Base-by-base conservation (phyloP, 805 yeast genomes). In the Vanderwaltozyma tropicalis region DNA sequence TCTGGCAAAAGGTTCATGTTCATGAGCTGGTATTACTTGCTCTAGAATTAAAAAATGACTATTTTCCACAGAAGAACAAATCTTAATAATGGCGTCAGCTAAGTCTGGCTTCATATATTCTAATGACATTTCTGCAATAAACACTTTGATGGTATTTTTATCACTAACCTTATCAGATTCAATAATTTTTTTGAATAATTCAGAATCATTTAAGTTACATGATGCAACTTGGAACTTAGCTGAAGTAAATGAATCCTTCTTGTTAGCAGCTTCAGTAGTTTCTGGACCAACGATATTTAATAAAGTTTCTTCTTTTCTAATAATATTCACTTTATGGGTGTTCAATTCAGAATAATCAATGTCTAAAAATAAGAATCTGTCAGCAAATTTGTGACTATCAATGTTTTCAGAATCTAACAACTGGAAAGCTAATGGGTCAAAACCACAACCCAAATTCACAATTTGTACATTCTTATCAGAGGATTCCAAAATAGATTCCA, bases 371-470 rank as follows among this genome's bases (percentile, higher is more conserved):
- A 63, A 55, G 7, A 75, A 53, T 19, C 48, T 47, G n/a, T 56
- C 57, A 26, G 55, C 53, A 26, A 52, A 47, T 2, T 38, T 40
- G 21, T 45, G 45, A 34, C 64, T 63, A 9, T 56, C 49, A 13
- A 39, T 38, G 31, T 59, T 56, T 0, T 41, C 28, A n/a, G 49
- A 45, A 35, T 67, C 67, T 20, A 75, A 50, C 26, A 67, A 49
- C 42, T 72, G 73, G 41, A 75, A 76, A 1, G 81, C 77, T 32
- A 74, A 49, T 1, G 81, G 80, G 54, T 73, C 78, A 55, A 71
- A 83, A 3, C 94, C 94, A 59, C 92, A 83, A 1, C 94, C 94
- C 21, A 83, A 59, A 56, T 83, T 83, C 21, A 83, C 66, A 1
- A 84, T 65, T 11, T 61, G 52, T 5, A 72, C 62, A 35, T 61